These are phyloP conservation scores for Thraustotheca clavata DNA, from an alignment of 352 stramenopile genomes.

Conservation along the genomic window DNA sequence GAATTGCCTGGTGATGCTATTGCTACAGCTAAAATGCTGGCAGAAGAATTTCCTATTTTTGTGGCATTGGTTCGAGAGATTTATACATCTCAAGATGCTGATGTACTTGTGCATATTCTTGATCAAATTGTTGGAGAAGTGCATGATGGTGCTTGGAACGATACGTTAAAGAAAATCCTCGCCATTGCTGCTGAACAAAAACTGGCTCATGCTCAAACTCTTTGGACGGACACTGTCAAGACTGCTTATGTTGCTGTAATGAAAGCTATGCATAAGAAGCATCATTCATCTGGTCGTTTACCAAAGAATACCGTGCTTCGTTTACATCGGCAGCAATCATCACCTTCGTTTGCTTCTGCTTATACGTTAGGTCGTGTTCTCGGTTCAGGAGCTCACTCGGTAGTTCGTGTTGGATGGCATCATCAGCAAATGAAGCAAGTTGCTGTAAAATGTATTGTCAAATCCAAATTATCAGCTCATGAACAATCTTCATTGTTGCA, in stretches of 20 bases:
- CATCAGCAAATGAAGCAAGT: constrained; percentile 25
- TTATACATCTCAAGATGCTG: constrained; percentile 55
- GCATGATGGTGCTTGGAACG: constrained; percentile 44
- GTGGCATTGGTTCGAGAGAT: constrained; percentile 69
- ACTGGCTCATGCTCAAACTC: constrained; percentile 37
- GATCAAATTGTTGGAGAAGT: constrained; percentile 76
- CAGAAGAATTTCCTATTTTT: constrained; percentile 64
- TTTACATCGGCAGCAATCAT: not conserved
- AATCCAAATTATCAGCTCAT: constrained; percentile 23
- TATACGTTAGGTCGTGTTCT: constrained; percentile 17
- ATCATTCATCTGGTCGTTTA: not conserved
- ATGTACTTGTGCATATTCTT: constrained; percentile 80
- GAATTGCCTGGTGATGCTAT: constrained; percentile 22
- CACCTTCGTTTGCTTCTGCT: not conserved
- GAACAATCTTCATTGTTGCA: constrained; percentile 8
- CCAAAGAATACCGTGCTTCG: constrained; percentile 1
- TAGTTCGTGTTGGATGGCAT: constrained; percentile 64
- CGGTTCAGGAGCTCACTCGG: constrained; percentile 65
- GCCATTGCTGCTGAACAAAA: constrained; percentile 62
- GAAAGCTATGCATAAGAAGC: constrained; percentile 49
- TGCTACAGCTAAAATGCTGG: constrained; percentile 52
- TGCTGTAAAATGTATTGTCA: constrained; percentile 41
- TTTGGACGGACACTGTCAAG: constrained; percentile 70
- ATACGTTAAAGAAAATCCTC: constrained; percentile 70
- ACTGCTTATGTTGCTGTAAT: constrained; percentile 70